Base-by-base conservation (phyloP, 495 filamentous ascomycete genomes). In the Daldinia childiae region DNA sequence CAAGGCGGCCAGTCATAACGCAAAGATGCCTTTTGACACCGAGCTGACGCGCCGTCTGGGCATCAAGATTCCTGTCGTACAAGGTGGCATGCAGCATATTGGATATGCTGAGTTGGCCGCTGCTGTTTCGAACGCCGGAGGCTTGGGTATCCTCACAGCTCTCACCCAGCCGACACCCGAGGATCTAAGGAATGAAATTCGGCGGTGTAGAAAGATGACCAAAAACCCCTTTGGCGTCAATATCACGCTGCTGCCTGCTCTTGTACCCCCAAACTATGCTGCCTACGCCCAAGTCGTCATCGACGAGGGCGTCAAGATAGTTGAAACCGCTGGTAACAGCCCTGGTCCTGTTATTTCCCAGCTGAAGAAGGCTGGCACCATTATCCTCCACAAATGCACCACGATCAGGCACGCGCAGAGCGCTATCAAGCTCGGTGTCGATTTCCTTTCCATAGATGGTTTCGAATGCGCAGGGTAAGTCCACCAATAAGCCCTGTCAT, bases 261-360 rank as follows among this genome's bases (percentile, higher is more conserved):
- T 98, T 30, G 88, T 92, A 0, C 93, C 95, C 12, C 95, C 95
- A 0, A 89, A 98, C 86, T 99, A 98, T 79, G 87, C 79, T 56
- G 95, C 93, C 61, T 99, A 97, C 83, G 93, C 95, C 36, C 92
- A 91, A 77, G 92, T 94, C 26, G 90, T 95, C 77, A 94, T 99
- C 67, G 93, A 97, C 66, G 93, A 97, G 80, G 95, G 94, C 24
- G 87, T 99, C 83, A 90, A 88, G 75, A 92, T 99, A 73, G 95
- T 99, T 73, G 95, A 99, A 84, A 99, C 95, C 6, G 95, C 95
- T 11, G 95, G 95, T 51, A 98, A 99, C 84, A 92, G 88, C 77
- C 95, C 95, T 0, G 95, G 94, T 14, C 92, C 93, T 15, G 90
- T 99, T 38, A 98, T 99, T 81, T 81, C 87, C 78, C 87, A 93